Percentiles rank a stretch among this genome's conserved stretches.
These are phyloP conservation scores for Cystobasidium slooffiae DNA, from an alignment of 1,284 basidiomycete species.

Conservation along the genomic window DNA sequence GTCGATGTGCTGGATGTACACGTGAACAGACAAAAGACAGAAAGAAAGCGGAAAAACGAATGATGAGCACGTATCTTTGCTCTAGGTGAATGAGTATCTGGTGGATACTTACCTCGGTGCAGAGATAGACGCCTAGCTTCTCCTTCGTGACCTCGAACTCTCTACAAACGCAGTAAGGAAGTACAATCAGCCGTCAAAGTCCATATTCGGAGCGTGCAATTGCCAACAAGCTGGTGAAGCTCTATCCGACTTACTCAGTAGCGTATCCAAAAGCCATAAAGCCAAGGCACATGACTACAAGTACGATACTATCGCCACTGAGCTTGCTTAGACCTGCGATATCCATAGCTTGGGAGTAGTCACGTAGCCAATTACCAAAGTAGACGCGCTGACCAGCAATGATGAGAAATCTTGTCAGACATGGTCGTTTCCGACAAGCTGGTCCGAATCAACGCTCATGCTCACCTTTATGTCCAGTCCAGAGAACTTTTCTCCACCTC, in stretches of 20 bases:
- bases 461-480: conserved; percentile 51
- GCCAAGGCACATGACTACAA: conserved; percentile 86
- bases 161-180: background rate
- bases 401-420: background rate
- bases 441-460: too few species aligned
- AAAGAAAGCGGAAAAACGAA: conserved; percentile 60
- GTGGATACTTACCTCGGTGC: conserved; percentile 75
- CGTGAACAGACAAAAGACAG: conserved; percentile 56
- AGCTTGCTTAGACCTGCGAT: conserved; percentile 66
- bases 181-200: conserved; percentile 51
- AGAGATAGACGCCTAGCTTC: conserved; percentile 82
- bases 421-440: too few species aligned
- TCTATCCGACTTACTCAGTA: conserved; percentile 39
- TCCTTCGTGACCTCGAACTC: conserved; percentile 91
- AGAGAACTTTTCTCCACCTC: conserved; percentile 50
- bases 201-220: conserved; percentile 61
- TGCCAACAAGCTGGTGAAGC: background rate
- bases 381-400: conserved; percentile 50
- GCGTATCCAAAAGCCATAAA: conserved; percentile 55
- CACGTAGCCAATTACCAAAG: conserved; percentile 64
- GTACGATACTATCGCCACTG: conserved; percentile 73
- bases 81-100: conserved; percentile 46
- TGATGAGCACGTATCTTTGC: background rate
- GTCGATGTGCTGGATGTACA: conserved; percentile 53
- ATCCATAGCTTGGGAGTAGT: conserved; percentile 74